These are phyloP conservation scores for Inosperma sp. DNA, from an alignment of 768 basidiomycete species.

Conservation along the genomic window DNA sequence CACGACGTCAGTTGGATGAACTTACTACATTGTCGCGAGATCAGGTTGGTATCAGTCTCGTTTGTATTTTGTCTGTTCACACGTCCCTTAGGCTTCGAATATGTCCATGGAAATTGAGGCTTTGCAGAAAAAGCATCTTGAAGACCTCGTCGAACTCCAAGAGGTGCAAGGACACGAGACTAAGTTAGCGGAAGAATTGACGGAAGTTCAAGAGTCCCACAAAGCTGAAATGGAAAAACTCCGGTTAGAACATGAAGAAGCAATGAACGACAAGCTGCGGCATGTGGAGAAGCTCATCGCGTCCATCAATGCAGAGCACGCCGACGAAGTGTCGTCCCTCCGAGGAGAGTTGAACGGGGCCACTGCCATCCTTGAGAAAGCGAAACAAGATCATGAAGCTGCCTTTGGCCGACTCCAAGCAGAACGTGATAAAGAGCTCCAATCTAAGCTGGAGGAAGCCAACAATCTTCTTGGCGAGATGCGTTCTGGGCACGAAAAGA, in stretches of 20 bases:
- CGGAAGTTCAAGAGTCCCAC: conserved; percentile 49
- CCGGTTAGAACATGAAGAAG: conserved; percentile 44
- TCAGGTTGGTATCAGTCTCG: conserved; percentile 49
- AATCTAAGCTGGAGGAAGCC: conserved; percentile 51
- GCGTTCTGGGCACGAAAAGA: conserved; percentile 50
- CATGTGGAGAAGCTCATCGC: conserved; percentile 47
- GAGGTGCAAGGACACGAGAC: conserved; percentile 53
- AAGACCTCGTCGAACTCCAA: conserved; percentile 49
- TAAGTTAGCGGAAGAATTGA: conserved; percentile 47
- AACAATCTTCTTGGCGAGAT: conserved; percentile 44
- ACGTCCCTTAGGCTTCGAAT: conserved; percentile 59
- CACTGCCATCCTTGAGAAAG: conserved; percentile 39
- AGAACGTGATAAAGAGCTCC: conserved; percentile 53
- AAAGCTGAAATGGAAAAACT: conserved; percentile 44
- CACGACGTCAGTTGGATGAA: conserved; percentile 78
- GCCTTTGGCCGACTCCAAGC: conserved; percentile 53
- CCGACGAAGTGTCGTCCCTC: conserved; percentile 33
- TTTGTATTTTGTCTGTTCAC: conserved; percentile 2
- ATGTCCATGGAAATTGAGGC: conserved; percentile 85
- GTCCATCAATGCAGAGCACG: conserved; percentile 37
- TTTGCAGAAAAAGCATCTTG: conserved; percentile 56
- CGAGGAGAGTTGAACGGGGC: conserved; percentile 43
- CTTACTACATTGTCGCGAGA: conserved; percentile 76
- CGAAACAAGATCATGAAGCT: conserved; percentile 55
- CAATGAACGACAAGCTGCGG: conserved; percentile 32